Percentiles rank a stretch among this genome's conserved stretches.
Conservation (phyloP, 2,329 filamentous ascomycete genomes). For the Erysiphe pulchra region DNA sequence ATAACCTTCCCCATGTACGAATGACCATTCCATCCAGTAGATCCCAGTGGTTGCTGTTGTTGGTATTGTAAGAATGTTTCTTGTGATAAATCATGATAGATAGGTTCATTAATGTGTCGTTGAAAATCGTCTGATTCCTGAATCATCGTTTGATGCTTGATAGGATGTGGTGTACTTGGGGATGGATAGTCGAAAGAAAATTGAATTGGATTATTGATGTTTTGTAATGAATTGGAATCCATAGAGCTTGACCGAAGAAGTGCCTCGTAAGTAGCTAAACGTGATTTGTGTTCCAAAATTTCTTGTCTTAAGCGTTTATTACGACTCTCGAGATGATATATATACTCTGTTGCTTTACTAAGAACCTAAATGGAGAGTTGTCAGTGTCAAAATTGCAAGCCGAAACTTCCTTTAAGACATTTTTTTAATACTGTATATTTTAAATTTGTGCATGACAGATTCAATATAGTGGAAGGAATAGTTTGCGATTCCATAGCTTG, state of each 20-base stretch:
- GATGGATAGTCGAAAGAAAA: constrained; percentile 11
- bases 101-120: constrained; percentile 12
- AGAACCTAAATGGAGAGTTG: constrained; percentile 22
- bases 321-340: constrained; percentile 74
- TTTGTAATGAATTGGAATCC: constrained; percentile 24
- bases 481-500: too few species aligned
- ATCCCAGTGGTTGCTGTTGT: constrained; percentile 26
- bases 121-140: constrained; percentile 39
- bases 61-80: constrained; percentile 18
- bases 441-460: too few species aligned
- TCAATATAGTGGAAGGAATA: too few species aligned
- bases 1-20: constrained; percentile 54
- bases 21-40: constrained; percentile 27
- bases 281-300: constrained; percentile 51
- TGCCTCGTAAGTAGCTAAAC: constrained; percentile 46
- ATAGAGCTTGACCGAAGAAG: constrained; percentile 57
- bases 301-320: constrained; percentile 65
- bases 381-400: too few species aligned
- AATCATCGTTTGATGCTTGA: constrained; percentile 30
- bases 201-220: constrained; percentile 16
- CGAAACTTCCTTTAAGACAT: too few species aligned
- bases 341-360: constrained; percentile 91
- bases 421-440: too few species aligned
- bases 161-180: constrained; percentile 8
- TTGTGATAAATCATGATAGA: constrained; percentile 10